A percentile compares a stretch with the other conserved stretches of the same genome.
These are phyloP conservation scores for Aspergillus sp. DNA, from an alignment of 2,329 filamentous ascomycete species.

Conservation along the genomic window DNA sequence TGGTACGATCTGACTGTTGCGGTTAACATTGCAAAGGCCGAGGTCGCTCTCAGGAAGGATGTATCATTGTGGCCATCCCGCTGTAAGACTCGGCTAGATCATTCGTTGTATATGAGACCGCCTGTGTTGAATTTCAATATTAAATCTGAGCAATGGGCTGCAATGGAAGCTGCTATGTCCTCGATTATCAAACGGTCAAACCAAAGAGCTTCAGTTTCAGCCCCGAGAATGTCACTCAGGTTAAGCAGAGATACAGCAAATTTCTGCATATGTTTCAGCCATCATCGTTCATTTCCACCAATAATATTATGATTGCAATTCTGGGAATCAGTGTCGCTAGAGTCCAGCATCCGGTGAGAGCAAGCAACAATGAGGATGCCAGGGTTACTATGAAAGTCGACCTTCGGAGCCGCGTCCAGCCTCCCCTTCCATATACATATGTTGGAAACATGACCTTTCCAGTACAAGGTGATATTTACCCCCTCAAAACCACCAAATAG, in stretches of 20 bases:
- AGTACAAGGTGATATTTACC: background rate
- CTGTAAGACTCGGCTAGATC: conserved; percentile 1
- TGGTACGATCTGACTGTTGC: background rate
- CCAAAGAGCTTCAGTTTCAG: conserved; percentile 1
- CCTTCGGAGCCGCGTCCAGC: conserved; percentile 1
- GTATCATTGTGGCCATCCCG: conserved; percentile 1
- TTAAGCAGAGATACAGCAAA: background rate
- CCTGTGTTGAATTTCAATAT: conserved; percentile 2
- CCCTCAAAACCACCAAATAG: background rate
- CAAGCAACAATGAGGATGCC: background rate
- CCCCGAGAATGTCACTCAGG: conserved; percentile 1
- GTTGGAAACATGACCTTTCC: background rate
- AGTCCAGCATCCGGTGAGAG: background rate
- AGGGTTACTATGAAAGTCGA: conserved; percentile 1
- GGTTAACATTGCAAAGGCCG: background rate
- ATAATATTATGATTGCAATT: conserved; percentile 3
- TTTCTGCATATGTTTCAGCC: background rate
- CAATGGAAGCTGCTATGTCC: conserved; percentile 1
- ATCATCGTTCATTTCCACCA: background rate
- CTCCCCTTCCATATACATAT: conserved; percentile 3
- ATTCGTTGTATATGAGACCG: background rate
- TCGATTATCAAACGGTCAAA: background rate
- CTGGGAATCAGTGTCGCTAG: conserved; percentile 1
- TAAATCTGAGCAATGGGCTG: conserved; percentile 1
- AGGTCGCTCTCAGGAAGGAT: background rate